A percentile compares a stretch with the other conserved stretches of the same genome.
Conservation (phyloP, 192 early-diverging fungal species). For the Coemansia sp. region DNA sequence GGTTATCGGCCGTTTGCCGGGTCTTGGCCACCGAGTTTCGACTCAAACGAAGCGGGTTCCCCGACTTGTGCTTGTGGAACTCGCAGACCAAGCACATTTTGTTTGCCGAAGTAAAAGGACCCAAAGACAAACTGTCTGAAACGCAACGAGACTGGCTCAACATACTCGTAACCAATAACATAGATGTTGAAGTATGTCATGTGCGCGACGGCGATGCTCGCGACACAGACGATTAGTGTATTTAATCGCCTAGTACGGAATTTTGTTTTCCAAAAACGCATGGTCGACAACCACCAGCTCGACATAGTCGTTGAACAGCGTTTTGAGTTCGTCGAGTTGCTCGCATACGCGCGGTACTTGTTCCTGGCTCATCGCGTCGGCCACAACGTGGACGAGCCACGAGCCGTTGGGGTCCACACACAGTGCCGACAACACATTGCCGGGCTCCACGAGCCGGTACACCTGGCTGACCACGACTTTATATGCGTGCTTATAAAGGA, state of each 20-base stretch:
- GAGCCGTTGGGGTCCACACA: slow-evolving; percentile 49
- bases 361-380: slow-evolving; percentile 56
- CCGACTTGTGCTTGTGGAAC: slow-evolving; percentile 72
- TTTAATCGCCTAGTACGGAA: too few relatives aligned
- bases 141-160: slow-evolving; percentile 72
- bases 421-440: slow-evolving; percentile 52
- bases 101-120: slow-evolving; percentile 73
- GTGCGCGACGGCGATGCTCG: slow-evolving; percentile 49
- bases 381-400: slow-evolving; percentile 65
- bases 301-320: slow-evolving; percentile 55
- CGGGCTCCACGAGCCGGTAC: slow-evolving; percentile 51
- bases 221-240: slow-evolving; percentile 16
- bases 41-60: slow-evolving; percentile 64
- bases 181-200: slow-evolving; percentile 65
- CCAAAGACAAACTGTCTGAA: slow-evolving; percentile 66
- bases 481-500: slow-evolving; percentile 58
- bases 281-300: slow-evolving; percentile 57
- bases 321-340: slow-evolving; percentile 56
- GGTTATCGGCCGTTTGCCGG: slow-evolving; percentile 60
- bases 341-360: slow-evolving; percentile 47
- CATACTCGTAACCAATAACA: slow-evolving; percentile 50
- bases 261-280: slow-evolving; percentile 49
- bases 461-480: slow-evolving; percentile 64
- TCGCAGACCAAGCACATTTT: slow-evolving; percentile 51
- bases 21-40: slow-evolving; percentile 64